phyloP scores from a whole-genome alignment of 2,329 filamentous ascomycete species.

The Xylaria sp. region DNA sequence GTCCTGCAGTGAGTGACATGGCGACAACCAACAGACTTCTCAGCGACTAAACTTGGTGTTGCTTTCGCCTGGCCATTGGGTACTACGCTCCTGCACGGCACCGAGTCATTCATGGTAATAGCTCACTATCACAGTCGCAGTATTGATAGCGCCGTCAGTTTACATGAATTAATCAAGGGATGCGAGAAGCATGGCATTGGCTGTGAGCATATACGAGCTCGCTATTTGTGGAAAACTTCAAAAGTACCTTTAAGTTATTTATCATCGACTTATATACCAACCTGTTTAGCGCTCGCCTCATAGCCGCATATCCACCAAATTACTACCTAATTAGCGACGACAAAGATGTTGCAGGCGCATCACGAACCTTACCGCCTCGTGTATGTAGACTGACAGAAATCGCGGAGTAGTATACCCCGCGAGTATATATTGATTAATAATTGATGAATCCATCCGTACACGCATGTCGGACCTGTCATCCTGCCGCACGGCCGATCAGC shows the following conservation, averaged over 20 bases:
- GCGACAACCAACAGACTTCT: background rate
- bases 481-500: slow-evolving; percentile 6
- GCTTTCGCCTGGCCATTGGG: background rate
- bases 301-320: background rate
- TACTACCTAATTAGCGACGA: background rate
- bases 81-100: background rate
- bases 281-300: background rate
- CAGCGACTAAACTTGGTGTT: background rate
- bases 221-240: background rate
- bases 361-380: background rate
- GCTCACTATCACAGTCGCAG: background rate
- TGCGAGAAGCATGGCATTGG: background rate
- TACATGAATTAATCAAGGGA: background rate
- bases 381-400: too few relatives aligned
- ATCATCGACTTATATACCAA: background rate
- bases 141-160: background rate
- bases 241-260: background rate
- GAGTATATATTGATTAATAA: background rate
- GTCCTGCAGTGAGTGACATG: background rate
- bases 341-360: background rate
- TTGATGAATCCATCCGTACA: background rate
- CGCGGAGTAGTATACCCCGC: slow-evolving; percentile 26
- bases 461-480: background rate
- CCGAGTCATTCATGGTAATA: background rate
- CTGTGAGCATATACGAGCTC: background rate